Percentiles rank a stretch among this genome's conserved stretches.
Evolutionary conservation across 306 rosid species (phyloP).

Genomic region (Elaeagnus macrophylla): DNA sequence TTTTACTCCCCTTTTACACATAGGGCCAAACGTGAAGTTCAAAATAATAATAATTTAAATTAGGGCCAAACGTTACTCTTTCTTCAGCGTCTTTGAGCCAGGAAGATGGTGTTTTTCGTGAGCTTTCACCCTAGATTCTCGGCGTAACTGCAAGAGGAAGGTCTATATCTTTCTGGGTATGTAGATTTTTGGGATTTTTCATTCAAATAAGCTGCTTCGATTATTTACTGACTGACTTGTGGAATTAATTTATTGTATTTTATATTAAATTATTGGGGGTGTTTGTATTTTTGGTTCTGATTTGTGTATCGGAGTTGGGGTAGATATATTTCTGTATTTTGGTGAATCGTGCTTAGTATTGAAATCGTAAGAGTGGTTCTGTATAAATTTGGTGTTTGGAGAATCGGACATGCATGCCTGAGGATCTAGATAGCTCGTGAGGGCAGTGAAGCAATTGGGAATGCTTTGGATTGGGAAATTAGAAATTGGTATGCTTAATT

Average conservation of each 20-base stretch:
- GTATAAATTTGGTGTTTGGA: slow-evolving; percentile 17
- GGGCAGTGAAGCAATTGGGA: slow-evolving; percentile 12
- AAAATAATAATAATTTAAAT: no score
- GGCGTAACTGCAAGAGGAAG: slow-evolving; percentile 24
- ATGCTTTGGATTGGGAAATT: slow-evolving; percentile 17
- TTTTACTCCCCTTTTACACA: background rate
- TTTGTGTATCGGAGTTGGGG: slow-evolving; percentile 11
- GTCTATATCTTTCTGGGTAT: slow-evolving; percentile 19
- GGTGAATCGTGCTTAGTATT: slow-evolving; percentile 1
- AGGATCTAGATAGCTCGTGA: slow-evolving; percentile 13
- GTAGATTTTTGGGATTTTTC: slow-evolving; percentile 11
- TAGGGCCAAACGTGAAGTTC: no score
- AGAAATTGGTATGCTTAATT: slow-evolving; percentile 18
- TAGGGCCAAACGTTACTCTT: background rate
- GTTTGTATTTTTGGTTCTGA: slow-evolving; percentile 10
- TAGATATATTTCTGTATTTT: background rate
- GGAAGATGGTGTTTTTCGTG: slow-evolving; percentile 17
- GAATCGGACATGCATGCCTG: slow-evolving; percentile 15
- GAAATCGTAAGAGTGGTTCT: background rate
- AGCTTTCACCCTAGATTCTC: slow-evolving; percentile 18
- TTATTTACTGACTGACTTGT: slow-evolving; percentile 4
- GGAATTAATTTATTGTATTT: slow-evolving; percentile 3
- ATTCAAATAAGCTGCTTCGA: slow-evolving; percentile 29
- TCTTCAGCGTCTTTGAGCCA: slow-evolving; percentile 3
- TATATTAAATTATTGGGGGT: slow-evolving; percentile 6